phyloP scores from a whole-genome alignment of 2,329 filamentous ascomycete species.

The Chrysoporthe deuterocubensis region DNA sequence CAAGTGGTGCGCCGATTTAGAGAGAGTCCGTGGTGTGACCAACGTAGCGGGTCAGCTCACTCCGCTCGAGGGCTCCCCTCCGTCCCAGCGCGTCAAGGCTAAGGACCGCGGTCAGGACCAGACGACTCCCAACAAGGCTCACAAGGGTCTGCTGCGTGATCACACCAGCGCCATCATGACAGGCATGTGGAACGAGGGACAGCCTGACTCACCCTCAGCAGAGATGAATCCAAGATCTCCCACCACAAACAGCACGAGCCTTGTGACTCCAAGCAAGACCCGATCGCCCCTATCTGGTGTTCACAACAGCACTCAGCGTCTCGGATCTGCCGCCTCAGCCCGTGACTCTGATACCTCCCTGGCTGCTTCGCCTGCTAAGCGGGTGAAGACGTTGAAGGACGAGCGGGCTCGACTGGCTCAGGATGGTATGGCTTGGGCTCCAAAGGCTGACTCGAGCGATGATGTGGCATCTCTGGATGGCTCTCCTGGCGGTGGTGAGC shows the following conservation, averaged over 20 bases:
- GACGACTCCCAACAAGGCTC: background rate
- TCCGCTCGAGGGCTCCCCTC: slow-evolving; percentile 29
- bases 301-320: slow-evolving; percentile 13
- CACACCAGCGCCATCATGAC: slow-evolving; percentile 59
- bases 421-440: background rate
- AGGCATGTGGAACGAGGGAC: slow-evolving; percentile 65
- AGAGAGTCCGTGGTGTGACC: slow-evolving; percentile 41
- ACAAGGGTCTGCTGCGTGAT: slow-evolving; percentile 42
- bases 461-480: background rate
- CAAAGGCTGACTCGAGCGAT: background rate
- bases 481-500: background rate
- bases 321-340: background rate
- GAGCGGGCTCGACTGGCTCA: background rate
- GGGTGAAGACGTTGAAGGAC: slow-evolving; percentile 20
- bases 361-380: slow-evolving; percentile 18
- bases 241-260: background rate
- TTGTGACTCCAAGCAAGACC: slow-evolving; percentile 19
- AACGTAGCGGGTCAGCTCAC: slow-evolving; percentile 46
- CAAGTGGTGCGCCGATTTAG: slow-evolving; percentile 77
- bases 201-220: slow-evolving; percentile 59
- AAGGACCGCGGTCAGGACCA: background rate
- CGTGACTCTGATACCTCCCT: background rate
- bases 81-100: background rate
- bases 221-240: background rate
- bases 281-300: slow-evolving; percentile 11